Percentiles rank a stretch among this genome's conserved stretches.
These are phyloP conservation scores for Tetrapisispora pingtungensis DNA, from an alignment of 805 yeast species.

Conservation along the genomic window DNA sequence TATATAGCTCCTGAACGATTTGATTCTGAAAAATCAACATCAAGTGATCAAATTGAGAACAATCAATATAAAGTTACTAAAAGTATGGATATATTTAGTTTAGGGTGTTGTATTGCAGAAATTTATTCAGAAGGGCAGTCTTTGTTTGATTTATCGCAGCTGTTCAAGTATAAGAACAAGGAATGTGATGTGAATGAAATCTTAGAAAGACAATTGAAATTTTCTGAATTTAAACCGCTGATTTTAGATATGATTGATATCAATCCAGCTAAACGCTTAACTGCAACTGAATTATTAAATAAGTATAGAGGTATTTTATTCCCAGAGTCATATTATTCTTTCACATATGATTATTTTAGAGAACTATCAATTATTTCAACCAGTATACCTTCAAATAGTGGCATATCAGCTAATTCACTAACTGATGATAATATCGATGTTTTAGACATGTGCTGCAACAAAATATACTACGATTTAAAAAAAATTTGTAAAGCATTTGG, in stretches of 20 bases:
- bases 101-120: conserved; percentile 88
- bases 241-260: conserved; percentile 53
- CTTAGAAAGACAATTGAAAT: conserved; percentile 35
- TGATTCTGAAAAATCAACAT: conserved; percentile 22
- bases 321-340: conserved; percentile 59
- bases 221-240: conserved; percentile 41
- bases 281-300: conserved; percentile 44
- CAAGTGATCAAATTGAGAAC: conserved; percentile 2
- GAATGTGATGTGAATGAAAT: conserved; percentile 45
- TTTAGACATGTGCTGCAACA: conserved; percentile 34
- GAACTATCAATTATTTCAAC: conserved; percentile 26
- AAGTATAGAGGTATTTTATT: conserved; percentile 44
- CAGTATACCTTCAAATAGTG: conserved; percentile 13
- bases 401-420: conserved; percentile 9
- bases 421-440: conserved; percentile 12
- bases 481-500: conserved; percentile 24
- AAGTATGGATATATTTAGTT: conserved; percentile 72
- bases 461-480: conserved; percentile 50
- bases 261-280: conserved; percentile 50
- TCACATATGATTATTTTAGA: conserved; percentile 58
- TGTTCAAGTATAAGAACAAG: conserved; percentile 68
- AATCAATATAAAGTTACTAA: conserved; percentile 31
- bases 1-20: conserved; percentile 94
- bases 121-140: conserved; percentile 79
- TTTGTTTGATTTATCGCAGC: conserved; percentile 73